These are phyloP conservation scores for Diphasiastrum complanatum DNA, from an alignment of 83 land plant species.

Conservation along the genomic window DNA sequence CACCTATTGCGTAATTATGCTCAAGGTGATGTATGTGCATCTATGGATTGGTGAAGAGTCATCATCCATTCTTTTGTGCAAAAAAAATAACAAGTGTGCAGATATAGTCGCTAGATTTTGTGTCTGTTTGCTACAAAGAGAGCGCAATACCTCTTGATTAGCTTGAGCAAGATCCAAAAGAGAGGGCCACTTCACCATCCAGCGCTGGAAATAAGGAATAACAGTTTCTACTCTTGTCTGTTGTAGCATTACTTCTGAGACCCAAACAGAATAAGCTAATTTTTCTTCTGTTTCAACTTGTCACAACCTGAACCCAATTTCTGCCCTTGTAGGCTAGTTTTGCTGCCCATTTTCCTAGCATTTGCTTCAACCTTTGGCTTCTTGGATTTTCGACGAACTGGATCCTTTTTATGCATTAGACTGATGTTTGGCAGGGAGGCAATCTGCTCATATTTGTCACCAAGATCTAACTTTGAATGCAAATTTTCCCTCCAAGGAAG, in stretches of 20 bases:
- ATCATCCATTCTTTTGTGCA: too few species aligned
- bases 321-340: background rate
- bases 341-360: background rate
- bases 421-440: background rate
- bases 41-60: too few species aligned
- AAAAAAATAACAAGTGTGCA: too few species aligned
- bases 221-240: slow-evolving; percentile 82
- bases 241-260: slow-evolving; percentile 96
- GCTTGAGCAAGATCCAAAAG: slow-evolving; percentile 69
- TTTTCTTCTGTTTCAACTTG: slow-evolving; percentile 23
- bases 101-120: too few species aligned
- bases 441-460: too few species aligned
- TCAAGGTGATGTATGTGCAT: too few species aligned
- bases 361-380: slow-evolving; percentile 36
- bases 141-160: slow-evolving; percentile 85
- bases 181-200: slow-evolving; percentile 94
- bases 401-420: background rate
- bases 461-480: background rate
- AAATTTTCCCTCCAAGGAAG: slow-evolving; percentile 1
- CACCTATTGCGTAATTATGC: too few species aligned
- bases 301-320: background rate
- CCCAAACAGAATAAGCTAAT: slow-evolving; percentile 90
- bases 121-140: too few species aligned
- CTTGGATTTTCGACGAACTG: background rate
- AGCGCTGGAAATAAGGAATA: slow-evolving; percentile 61